Percentiles rank a stretch among this genome's conserved stretches.
phyloP scores from a whole-genome alignment of 2,329 filamentous ascomycete species.

The Aspergillus hortae region DNA sequence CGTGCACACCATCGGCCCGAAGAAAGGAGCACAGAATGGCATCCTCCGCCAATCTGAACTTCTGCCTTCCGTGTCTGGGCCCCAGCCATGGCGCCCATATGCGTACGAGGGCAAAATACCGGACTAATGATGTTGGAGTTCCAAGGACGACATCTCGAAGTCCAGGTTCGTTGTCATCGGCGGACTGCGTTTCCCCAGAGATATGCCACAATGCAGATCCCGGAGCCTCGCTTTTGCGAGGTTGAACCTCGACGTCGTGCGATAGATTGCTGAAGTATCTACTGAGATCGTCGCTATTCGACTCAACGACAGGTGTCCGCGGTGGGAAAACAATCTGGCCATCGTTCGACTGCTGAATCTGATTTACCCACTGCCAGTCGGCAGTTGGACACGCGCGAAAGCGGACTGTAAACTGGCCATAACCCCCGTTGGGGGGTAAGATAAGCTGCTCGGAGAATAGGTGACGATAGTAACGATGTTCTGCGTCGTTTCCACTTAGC shows the following conservation, averaged over 20 bases:
- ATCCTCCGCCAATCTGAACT: constrained; percentile 70
- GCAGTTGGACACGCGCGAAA: constrained; percentile 36
- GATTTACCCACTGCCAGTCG: constrained; percentile 45
- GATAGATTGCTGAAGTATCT: constrained; percentile 36
- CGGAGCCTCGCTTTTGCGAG: constrained; percentile 39
- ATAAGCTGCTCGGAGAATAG: constrained; percentile 30
- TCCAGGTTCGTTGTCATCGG: constrained; percentile 54
- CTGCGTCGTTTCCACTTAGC: constrained; percentile 18
- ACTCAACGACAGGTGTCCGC: constrained; percentile 12
- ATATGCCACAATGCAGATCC: constrained; percentile 39
- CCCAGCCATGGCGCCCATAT: constrained; percentile 82
- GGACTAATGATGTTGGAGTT: constrained; percentile 59
- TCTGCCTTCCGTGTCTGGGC: constrained; percentile 72
- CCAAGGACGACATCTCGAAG: constrained; percentile 59
- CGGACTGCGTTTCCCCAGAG: constrained; percentile 58
- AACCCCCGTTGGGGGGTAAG: constrained; percentile 25
- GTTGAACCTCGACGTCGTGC: constrained; percentile 30
- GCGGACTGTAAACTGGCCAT: constrained; percentile 42
- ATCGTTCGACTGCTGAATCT: constrained; percentile 36
- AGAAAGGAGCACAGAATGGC: constrained; percentile 76
- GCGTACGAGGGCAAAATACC: constrained; percentile 80
- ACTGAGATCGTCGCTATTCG: constrained; percentile 16
- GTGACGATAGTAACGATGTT: constrained; percentile 30
- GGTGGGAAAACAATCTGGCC: constrained; percentile 42
- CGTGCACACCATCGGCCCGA: constrained; percentile 64